phyloP scores from a whole-genome alignment of 257 asterid species.

The Forsythia viridissima region DNA sequence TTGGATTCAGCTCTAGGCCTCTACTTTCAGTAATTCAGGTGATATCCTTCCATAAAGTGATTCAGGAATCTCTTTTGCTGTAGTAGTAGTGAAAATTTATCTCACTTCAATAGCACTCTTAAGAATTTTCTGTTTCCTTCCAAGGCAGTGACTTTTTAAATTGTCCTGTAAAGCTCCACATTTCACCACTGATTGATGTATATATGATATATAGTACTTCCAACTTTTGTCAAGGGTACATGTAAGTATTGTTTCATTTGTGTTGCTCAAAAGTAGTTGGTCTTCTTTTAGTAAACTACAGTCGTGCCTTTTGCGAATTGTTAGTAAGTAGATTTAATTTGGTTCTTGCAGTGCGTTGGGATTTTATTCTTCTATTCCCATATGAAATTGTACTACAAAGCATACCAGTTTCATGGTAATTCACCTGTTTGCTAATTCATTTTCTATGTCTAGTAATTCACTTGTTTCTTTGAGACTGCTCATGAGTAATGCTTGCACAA shows the following conservation, averaged over 20 bases:
- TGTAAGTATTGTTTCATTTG: background rate
- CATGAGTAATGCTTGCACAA: too few relatives aligned
- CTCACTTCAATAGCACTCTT: background rate
- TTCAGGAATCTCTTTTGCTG: background rate
- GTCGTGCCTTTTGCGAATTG: too few relatives aligned
- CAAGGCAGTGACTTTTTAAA: too few relatives aligned
- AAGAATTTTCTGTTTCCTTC: background rate
- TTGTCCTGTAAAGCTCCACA: background rate
- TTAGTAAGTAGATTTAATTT: too few relatives aligned
- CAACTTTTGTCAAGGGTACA: background rate
- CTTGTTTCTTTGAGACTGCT: too few relatives aligned
- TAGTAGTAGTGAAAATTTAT: too few relatives aligned
- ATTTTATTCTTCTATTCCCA: too few relatives aligned
- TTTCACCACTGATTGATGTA: background rate
- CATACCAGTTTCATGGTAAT: too few relatives aligned
- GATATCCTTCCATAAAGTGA: background rate
- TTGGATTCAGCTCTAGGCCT: background rate
- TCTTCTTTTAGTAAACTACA: background rate
- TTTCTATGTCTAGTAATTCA: too few relatives aligned
- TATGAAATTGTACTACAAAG: too few relatives aligned
- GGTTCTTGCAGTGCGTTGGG: too few relatives aligned
- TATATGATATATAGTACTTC: background rate
- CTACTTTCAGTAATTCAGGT: background rate
- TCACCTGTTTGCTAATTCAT: too few relatives aligned
- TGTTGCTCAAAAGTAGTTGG: background rate